phyloP scores from a whole-genome alignment of 306 rosid genomes.

The Prosopis cineraria region DNA sequence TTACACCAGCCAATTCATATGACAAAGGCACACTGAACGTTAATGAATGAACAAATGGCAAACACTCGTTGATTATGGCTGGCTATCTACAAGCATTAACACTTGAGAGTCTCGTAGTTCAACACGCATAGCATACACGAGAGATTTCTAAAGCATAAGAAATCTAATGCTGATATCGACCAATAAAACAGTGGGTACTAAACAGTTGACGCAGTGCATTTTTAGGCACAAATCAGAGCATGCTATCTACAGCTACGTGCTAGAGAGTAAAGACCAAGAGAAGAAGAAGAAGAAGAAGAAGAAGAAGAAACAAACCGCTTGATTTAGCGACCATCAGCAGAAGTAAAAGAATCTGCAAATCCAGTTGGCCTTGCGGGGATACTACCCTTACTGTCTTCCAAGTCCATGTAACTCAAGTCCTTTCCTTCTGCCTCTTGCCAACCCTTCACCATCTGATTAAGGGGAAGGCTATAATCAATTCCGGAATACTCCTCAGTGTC shows the following conservation, averaged over 20 bases:
- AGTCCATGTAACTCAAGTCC: slow-evolving; percentile 64
- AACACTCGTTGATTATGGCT: slow-evolving; percentile 46
- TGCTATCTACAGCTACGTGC: slow-evolving; percentile 56
- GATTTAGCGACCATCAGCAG: slow-evolving; percentile 88
- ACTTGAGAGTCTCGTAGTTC: slow-evolving; percentile 35
- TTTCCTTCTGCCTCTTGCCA: slow-evolving; percentile 97
- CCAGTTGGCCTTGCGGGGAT: slow-evolving; percentile 96
- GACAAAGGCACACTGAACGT: slow-evolving; percentile 15
- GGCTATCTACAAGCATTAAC: slow-evolving; percentile 56
- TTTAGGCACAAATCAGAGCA: slow-evolving; percentile 39
- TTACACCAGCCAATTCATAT: slow-evolving; percentile 16
- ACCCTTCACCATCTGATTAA: slow-evolving; percentile 95
- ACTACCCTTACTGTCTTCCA: slow-evolving; percentile 91
- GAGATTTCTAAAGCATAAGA: slow-evolving; percentile 46
- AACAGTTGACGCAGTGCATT: slow-evolving; percentile 40
- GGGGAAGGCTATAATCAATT: slow-evolving; percentile 89
- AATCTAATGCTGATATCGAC: slow-evolving; percentile 44
- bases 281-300: neutral
- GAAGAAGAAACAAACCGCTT: slow-evolving; percentile 38
- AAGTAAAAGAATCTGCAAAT: slow-evolving; percentile 93
- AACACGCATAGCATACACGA: slow-evolving; percentile 49
- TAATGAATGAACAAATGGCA: slow-evolving; percentile 45
- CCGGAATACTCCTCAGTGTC: slow-evolving; percentile 83
- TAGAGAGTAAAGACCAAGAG: slow-evolving; percentile 14
- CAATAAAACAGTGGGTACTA: slow-evolving; percentile 32